Evolutionary conservation across 192 early-diverging fungal genomes (phyloP).

Genomic region (Spizellomyces punctatus): DNA sequence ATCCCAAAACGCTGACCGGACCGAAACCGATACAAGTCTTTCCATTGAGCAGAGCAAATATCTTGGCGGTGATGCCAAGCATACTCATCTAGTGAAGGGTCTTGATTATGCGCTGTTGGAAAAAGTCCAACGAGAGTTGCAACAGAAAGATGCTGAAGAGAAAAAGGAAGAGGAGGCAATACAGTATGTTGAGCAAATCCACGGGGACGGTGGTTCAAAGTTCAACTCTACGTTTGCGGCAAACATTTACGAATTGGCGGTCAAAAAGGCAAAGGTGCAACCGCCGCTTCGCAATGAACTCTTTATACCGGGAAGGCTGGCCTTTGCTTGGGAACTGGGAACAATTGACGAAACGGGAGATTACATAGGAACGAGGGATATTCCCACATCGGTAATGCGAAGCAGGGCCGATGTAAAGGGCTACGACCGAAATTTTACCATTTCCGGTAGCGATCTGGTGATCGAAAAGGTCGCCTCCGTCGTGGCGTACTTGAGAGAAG

Average conservation of each 20-base stretch:
- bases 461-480: slow-evolving; percentile 73
- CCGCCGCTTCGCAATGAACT: slow-evolving; percentile 62
- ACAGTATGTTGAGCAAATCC: slow-evolving; percentile 48
- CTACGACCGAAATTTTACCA: slow-evolving; percentile 30
- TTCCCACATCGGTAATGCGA: slow-evolving; percentile 74
- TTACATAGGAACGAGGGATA: slow-evolving; percentile 51
- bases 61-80: slow-evolving; percentile 81
- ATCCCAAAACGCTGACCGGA: not conserved
- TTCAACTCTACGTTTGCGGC: slow-evolving; percentile 49
- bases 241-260: slow-evolving; percentile 51
- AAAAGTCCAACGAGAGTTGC: slow-evolving; percentile 59
- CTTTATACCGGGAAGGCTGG: slow-evolving; percentile 78
- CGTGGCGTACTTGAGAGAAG: slow-evolving; percentile 49
- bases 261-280: slow-evolving; percentile 36
- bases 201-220: slow-evolving; percentile 43
- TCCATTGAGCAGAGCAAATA: slow-evolving; percentile 78
- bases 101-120: slow-evolving; percentile 83
- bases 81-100: slow-evolving; percentile 93
- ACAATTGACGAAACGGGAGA: slow-evolving; percentile 27
- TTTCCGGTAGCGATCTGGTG: slow-evolving; percentile 61
- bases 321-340: slow-evolving; percentile 68
- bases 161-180: slow-evolving; percentile 40
- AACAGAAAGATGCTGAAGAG: slow-evolving; percentile 20
- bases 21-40: slow-evolving; percentile 11
- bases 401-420: slow-evolving; percentile 70